Percentiles rank a stretch among this genome's conserved stretches.
Evolutionary conservation across 495 filamentous ascomycete species (phyloP).

Genomic region (Copromyces sp.): DNA sequence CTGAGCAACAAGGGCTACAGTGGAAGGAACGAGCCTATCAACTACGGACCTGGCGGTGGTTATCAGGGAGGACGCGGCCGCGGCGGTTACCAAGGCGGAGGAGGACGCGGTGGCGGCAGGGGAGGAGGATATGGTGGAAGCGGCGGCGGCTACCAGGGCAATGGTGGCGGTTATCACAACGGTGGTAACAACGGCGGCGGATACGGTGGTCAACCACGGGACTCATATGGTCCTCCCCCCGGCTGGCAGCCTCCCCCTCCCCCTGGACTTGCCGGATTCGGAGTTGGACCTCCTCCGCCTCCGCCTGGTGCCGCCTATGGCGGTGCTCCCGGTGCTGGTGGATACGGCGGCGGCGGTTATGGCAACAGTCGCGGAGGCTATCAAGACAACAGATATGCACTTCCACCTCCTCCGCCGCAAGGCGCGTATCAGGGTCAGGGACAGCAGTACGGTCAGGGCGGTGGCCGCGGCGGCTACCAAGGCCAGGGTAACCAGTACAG

Average conservation of each 20-base stretch:
- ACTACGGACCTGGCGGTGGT: conserved; percentile 27
- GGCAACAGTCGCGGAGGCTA: conserved; percentile 1
- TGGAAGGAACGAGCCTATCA: conserved; percentile 27
- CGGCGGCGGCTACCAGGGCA: conserved; percentile 12
- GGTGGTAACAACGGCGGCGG: conserved; percentile 21
- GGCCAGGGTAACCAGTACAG: conserved; percentile 8
- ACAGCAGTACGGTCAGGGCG: conserved; percentile 6
- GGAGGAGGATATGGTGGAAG: conserved; percentile 1
- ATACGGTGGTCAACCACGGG: conserved; percentile 9
- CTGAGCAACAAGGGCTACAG: conserved; percentile 22
- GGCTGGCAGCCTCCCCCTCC: conserved; percentile 35
- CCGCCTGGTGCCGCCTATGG: conserved; percentile 22
- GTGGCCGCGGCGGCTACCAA: conserved; percentile 12
- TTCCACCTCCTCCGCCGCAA: conserved; percentile 3
- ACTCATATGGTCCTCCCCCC: conserved; percentile 26
- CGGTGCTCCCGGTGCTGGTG: background rate
- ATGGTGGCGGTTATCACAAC: conserved; percentile 13
- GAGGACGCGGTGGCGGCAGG: background rate
- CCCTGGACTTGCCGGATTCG: conserved; percentile 34
- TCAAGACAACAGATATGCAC: background rate
- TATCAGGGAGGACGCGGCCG: conserved; percentile 16
- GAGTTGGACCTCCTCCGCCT: conserved; percentile 36
- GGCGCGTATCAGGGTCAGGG: conserved; percentile 1
- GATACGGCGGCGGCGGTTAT: background rate
- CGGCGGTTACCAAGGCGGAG: background rate